phyloP scores from a whole-genome alignment of 345 rosid genomes.

The Lepidium africanum region DNA sequence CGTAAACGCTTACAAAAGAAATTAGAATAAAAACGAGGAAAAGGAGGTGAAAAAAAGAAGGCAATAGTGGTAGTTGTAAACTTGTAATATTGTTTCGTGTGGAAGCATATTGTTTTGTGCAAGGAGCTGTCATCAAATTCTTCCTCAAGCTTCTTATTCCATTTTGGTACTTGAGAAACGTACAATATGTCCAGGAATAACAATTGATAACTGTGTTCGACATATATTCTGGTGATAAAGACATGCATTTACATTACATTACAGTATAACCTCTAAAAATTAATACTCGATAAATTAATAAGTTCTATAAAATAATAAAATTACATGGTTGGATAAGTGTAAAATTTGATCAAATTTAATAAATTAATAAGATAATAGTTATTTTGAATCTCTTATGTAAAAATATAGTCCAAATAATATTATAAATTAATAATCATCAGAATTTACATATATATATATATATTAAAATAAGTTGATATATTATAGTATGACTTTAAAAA shows the following conservation, averaged over 20 bases:
- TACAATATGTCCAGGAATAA: neutral
- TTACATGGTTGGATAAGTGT: too few relatives aligned
- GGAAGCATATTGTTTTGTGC: neutral
- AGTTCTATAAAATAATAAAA: too few relatives aligned
- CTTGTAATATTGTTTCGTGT: neutral
- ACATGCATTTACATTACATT: neutral
- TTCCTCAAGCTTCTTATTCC: conserved; percentile 2
- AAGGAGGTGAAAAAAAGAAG: neutral
- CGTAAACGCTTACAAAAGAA: neutral
- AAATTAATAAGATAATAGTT: too few relatives aligned
- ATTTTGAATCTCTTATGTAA: too few relatives aligned
- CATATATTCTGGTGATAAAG: neutral
- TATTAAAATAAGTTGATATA: too few relatives aligned
- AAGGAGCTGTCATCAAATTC: conserved; percentile 15
- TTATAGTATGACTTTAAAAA: too few relatives aligned
- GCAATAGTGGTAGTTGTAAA: neutral
- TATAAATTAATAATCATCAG: too few relatives aligned
- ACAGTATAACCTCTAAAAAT: too few relatives aligned
- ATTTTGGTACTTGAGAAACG: conserved; percentile 1
- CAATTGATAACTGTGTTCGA: neutral
- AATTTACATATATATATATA: too few relatives aligned
- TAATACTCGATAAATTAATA: too few relatives aligned
- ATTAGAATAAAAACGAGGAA: neutral
- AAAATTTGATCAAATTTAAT: too few relatives aligned
- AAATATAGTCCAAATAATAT: too few relatives aligned